Evolutionary conservation across 495 filamentous ascomycete species (phyloP), one percentile per base, ranked within the genome.

Genomic region (Extremus antarcticus): DNA sequence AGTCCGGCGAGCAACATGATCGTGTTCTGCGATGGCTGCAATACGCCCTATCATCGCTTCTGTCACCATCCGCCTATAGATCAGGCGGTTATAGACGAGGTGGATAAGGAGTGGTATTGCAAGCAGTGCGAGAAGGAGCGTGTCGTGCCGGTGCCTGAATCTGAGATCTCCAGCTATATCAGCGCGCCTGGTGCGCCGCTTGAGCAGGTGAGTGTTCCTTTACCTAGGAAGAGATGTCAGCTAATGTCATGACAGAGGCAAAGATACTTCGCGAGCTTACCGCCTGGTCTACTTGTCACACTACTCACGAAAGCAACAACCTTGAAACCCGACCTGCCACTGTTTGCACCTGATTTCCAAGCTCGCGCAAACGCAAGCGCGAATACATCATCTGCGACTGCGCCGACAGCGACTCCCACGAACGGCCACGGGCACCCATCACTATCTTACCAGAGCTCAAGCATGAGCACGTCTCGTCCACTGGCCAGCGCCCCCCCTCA

Each of bases 21-120:
- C 53, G 92, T 97, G 8, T 92, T 95, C 66, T 98, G 92, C 70
- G 90, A 95, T 68, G 84, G 81, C 13, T 98, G 92, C 73, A 90
- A 92, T 65, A 75, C 74, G 11, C 79, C 84, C 16, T 98, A 90
- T 80, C 92, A 98, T 67, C 90, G 95, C 68, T 78, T 78, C 57
- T 97, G 92, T 63, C 90, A 96, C 67, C 80, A 92, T 59, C 90
- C 92, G 0, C 77, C 77, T 3, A 90, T 98, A 59, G 73, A 76
- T 8, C 78, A 83, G 55, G 78, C 86, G 11, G 80, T 86, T 8
- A 79, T 94, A 2, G 65, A 72, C 15, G 73, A 82, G 25, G 73
- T 84, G 56, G 81, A 83, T 49, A 78, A 75, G 52, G 78, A 83
- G 56, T 98, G 92, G 91, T 79, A 82, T 61, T 98, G 92, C 67